Base-by-base conservation (phyloP, 345 rosid genomes). In the Pseudoturritis turrita region DNA sequence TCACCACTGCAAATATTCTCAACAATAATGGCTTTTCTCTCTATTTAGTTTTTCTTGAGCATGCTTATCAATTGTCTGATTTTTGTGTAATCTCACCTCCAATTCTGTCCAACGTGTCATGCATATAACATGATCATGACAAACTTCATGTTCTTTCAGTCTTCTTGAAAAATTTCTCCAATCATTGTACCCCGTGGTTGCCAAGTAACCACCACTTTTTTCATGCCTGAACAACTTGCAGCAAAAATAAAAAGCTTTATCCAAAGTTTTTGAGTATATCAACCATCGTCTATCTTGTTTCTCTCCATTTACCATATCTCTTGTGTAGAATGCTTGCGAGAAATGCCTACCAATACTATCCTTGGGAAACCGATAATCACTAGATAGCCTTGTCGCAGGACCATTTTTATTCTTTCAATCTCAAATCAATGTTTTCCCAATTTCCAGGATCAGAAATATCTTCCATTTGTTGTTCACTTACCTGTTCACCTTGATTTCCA, bases 231-330 rank as follows among this genome's bases (percentile, higher is more conserved):
- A 33, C 5, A 47, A 63, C 9, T 46, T 46, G 2, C 35, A 49
- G 10, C 46, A 49, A n/a, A 65, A 50, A 49, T 22, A 65, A 49
- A 49, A 49, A 6, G n/a, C 7, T 65, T 35, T 65, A 65, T 65
- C 21, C 1, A 22, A 13, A 22, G 36, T 4, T 36, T 65, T 65
- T 50, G 58, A 65, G 23, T 65, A 65, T 14, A 36, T 1, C 36
- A 65, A 50, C 44, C 46, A 36, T 17, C 14, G 3, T 10, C 3
- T 47, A 33, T 33, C 5, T 19, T 47, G n/a, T 49, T 47, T 49
- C 7, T 65, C 70, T 36, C 56, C 31, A 5, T 40, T 40, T n/a
- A 8, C n/a, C 22, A 60, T 22, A 0, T 60, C 8, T n/a, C 36
- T 60, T 60, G 21, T 40, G 14, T 40, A 23, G 14, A 23, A 60